phyloP scores from a whole-genome alignment of 176 grass and related monocot genomes.

The Aegilops sharonensis region DNA sequence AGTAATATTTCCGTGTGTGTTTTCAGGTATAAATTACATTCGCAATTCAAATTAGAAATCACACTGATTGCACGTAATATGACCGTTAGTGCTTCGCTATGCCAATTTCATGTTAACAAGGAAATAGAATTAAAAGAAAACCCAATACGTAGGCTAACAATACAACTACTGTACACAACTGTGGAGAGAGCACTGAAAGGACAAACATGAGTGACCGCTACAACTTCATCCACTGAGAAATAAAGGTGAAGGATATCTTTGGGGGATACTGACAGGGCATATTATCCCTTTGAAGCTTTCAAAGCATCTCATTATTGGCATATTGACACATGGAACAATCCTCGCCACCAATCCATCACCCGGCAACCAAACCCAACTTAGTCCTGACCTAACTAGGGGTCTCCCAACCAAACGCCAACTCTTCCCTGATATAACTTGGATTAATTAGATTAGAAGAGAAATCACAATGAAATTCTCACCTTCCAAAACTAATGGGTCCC shows the following conservation, averaged over 20 bases:
- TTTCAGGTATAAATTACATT: background rate
- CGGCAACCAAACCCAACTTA: background rate
- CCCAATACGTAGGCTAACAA: background rate
- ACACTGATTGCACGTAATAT: background rate
- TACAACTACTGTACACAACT: background rate
- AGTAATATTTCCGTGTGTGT: background rate
- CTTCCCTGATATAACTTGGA: background rate
- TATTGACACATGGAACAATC: background rate
- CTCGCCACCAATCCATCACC: background rate
- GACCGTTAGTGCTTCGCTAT: background rate
- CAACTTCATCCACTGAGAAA: constrained; percentile 12
- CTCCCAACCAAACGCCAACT: constrained; percentile 22
- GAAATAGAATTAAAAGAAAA: too few species aligned
- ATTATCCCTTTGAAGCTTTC: constrained; percentile 33
- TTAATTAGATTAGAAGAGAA: constrained; percentile 5
- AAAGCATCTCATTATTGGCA: constrained; percentile 44
- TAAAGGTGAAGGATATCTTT: constrained; percentile 22
- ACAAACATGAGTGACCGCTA: background rate
- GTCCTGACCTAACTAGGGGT: background rate
- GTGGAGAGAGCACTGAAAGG: background rate
- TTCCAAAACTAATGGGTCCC: background rate
- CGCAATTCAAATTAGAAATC: background rate
- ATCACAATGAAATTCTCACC: constrained; percentile 1
- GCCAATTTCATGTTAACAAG: background rate
- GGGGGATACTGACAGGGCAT: constrained; percentile 9